Conservation (phyloP, 306 rosid species). For the Begonia loranthoides region DNA sequence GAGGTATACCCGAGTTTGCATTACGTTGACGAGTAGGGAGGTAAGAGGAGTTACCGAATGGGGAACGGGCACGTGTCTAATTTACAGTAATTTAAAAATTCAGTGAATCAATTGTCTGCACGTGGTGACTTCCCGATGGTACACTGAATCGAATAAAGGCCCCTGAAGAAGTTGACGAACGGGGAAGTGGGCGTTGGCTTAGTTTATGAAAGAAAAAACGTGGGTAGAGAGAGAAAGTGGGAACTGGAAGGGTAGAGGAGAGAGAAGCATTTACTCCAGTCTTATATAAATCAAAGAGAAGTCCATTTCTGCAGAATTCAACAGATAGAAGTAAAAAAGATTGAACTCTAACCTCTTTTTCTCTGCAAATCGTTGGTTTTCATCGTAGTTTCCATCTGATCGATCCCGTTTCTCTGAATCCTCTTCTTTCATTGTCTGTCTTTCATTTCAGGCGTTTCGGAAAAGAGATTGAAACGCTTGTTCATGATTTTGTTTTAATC, state of each 20-base stretch:
- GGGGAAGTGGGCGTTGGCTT: conserved; percentile 10
- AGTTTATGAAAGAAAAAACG: conserved; percentile 1
- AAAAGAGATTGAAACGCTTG: background rate
- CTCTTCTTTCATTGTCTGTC: conserved; percentile 30
- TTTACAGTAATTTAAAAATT: too few relatives aligned
- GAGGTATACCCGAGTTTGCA: too few relatives aligned
- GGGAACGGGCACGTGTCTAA: too few relatives aligned
- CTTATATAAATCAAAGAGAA: conserved; percentile 21
- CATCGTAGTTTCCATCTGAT: too few relatives aligned
- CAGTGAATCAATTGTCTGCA: background rate
- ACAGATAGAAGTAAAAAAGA: background rate
- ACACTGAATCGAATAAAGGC: conserved; percentile 7
- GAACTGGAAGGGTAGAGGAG: background rate
- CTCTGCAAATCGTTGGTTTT: background rate
- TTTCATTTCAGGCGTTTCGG: too few relatives aligned
- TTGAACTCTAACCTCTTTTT: background rate
- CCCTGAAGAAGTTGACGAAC: conserved; percentile 21
- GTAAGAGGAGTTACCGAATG: too few relatives aligned
- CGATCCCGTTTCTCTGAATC: conserved; percentile 18
- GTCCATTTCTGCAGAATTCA: background rate
- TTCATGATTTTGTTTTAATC: background rate
- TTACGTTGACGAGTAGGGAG: too few relatives aligned
- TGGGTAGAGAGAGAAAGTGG: conserved; percentile 7
- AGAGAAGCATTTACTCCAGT: conserved; percentile 1
- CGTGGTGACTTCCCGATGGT: conserved; percentile 12